phyloP scores from a whole-genome alignment of 225 moss, liverwort and hornwort species.

The Physcomitrium patens region DNA sequence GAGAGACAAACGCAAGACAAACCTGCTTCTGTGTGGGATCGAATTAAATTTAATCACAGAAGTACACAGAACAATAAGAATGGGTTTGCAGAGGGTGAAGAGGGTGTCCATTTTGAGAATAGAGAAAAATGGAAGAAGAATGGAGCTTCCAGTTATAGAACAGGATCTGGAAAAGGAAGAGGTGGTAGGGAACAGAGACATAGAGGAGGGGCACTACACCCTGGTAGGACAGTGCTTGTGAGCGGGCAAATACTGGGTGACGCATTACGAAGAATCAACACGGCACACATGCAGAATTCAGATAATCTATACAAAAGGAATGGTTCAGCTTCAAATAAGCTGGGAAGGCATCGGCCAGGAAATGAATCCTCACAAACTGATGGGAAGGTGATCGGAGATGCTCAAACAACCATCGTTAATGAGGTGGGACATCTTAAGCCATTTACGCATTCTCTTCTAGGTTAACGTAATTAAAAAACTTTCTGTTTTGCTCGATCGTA shows the following conservation, averaged over 20 bases:
- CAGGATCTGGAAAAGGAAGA: slow-evolving; percentile 53
- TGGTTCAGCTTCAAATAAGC: slow-evolving; percentile 34
- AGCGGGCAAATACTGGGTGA: slow-evolving; percentile 54
- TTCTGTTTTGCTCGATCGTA: neutral
- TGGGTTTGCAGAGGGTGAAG: slow-evolving; percentile 50
- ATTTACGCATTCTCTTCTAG: neutral
- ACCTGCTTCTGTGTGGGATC: slow-evolving; percentile 81
- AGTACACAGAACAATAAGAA: slow-evolving; percentile 37
- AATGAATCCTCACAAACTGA: slow-evolving; percentile 31
- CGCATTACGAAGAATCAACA: slow-evolving; percentile 48
- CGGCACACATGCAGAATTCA: slow-evolving; percentile 47
- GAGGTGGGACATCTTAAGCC: slow-evolving; percentile 37
- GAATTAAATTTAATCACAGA: slow-evolving; percentile 60
- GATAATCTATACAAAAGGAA: slow-evolving; percentile 34
- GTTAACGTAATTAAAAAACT: neutral
- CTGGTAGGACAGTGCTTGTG: slow-evolving; percentile 42
- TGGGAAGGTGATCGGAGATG: slow-evolving; percentile 39
- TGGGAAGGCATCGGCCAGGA: slow-evolving; percentile 35
- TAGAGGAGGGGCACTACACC: slow-evolving; percentile 22
- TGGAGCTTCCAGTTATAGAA: slow-evolving; percentile 32
- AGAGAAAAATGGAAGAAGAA: slow-evolving; percentile 77
- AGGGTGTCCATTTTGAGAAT: slow-evolving; percentile 32
- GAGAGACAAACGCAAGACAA: slow-evolving; percentile 50
- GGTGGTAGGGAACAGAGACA: slow-evolving; percentile 43
- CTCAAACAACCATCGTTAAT: slow-evolving; percentile 22